Conservation (phyloP, 345 rosid genomes). For the Brassica cretica region DNA sequence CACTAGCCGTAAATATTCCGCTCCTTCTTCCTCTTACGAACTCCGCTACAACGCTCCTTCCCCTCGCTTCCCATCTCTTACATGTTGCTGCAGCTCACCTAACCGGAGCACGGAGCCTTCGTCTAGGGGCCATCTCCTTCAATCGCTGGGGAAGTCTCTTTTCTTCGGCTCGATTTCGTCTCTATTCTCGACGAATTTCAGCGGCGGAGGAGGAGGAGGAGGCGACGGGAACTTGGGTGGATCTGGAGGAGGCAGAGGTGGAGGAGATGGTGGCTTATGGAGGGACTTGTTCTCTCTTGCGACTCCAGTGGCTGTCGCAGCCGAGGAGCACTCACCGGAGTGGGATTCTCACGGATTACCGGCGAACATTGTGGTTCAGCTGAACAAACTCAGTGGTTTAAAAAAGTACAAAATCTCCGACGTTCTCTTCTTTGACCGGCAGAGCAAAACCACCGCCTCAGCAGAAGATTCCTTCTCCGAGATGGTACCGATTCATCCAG, state of each 20-base stretch:
- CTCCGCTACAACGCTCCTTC: constrained; percentile 16
- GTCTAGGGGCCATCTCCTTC: constrained; percentile 23
- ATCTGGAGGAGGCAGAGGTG: constrained; percentile 33
- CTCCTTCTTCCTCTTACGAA: constrained; percentile 1
- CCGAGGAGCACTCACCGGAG: constrained; percentile 55
- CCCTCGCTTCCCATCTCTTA: constrained; percentile 25
- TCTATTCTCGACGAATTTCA: neutral
- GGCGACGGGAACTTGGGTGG: constrained; percentile 46
- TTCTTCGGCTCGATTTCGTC: constrained; percentile 39
- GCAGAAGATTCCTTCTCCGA: constrained; percentile 89
- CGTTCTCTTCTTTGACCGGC: constrained; percentile 69
- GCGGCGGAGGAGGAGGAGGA: constrained; percentile 39
- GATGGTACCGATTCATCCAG: constrained; percentile 84
- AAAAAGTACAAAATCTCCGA: constrained; percentile 85
- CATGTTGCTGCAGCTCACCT: constrained; percentile 26
- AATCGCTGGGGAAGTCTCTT: constrained; percentile 25
- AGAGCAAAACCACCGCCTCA: constrained; percentile 60
- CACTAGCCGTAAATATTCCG: neutral
- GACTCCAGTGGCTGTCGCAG: constrained; percentile 55
- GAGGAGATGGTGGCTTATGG: constrained; percentile 50
- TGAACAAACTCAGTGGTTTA: constrained; percentile 79
- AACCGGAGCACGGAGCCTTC: neutral
- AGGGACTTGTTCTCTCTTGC: constrained; percentile 43
- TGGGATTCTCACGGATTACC: constrained; percentile 93
- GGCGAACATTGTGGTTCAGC: constrained; percentile 73